phyloP scores from a whole-genome alignment of 768 basidiomycete genomes.

The Boletus pseudo-olivaceus region DNA sequence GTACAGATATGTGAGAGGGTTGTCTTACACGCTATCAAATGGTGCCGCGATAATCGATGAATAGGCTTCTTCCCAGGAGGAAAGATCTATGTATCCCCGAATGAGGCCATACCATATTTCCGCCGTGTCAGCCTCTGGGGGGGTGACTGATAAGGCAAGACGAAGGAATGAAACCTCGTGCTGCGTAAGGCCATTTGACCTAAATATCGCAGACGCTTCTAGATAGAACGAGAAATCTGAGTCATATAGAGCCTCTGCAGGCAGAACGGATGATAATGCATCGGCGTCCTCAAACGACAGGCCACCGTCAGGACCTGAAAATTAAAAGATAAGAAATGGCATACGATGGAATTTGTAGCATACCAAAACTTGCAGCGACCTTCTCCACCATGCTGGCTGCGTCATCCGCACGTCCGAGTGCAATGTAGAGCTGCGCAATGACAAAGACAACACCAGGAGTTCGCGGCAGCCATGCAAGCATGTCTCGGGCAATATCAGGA shows the following conservation, averaged over 20 bases:
- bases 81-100: constrained; percentile 68
- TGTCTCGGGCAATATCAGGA: constrained; percentile 54
- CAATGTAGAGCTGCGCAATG: constrained; percentile 61
- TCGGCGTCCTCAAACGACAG: constrained; percentile 60
- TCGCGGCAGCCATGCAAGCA: constrained; percentile 75
- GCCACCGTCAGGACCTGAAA: constrained; percentile 45
- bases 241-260: constrained; percentile 50
- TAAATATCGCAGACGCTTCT: constrained; percentile 75
- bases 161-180: constrained; percentile 75
- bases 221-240: constrained; percentile 73
- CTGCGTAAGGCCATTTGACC: constrained; percentile 46
- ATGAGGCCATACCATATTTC: constrained; percentile 81
- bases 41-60: constrained; percentile 70
- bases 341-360: constrained; percentile 24
- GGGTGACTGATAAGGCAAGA: constrained; percentile 72
- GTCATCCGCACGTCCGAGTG: constrained; percentile 66
- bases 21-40: constrained; percentile 72
- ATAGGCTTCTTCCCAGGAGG: constrained; percentile 86
- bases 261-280: constrained; percentile 59
- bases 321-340: background rate
- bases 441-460: constrained; percentile 77
- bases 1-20: constrained; percentile 3
- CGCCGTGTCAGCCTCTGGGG: constrained; percentile 49
- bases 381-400: constrained; percentile 70
- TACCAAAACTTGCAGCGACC: constrained; percentile 73